Percentiles rank a stretch among this genome's conserved stretches.
Conservation (phyloP, 2,329 filamentous ascomycete species). For the Beauveria rudraprayagi region DNA sequence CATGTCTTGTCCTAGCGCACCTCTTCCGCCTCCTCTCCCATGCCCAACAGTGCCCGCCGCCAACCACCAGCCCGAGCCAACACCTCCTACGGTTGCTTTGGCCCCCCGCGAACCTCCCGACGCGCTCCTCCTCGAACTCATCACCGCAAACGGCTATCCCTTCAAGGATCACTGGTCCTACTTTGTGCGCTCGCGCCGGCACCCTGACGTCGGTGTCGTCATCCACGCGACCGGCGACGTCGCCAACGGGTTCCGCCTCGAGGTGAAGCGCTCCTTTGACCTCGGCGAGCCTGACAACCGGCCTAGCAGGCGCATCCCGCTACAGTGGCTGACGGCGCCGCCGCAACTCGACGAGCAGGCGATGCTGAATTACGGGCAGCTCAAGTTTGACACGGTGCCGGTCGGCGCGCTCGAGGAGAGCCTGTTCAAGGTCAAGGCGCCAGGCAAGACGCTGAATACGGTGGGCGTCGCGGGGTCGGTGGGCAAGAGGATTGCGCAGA, state of each 20-base stretch:
- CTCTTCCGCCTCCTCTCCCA: background rate
- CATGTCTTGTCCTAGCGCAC: background rate
- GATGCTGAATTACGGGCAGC: conserved; percentile 20
- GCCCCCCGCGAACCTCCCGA: conserved; percentile 13
- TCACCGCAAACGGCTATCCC: conserved; percentile 24
- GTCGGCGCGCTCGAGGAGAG: conserved; percentile 22
- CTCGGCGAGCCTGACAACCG: conserved; percentile 9
- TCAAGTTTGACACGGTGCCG: conserved; percentile 16
- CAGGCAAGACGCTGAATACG: conserved; percentile 15
- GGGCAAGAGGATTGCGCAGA: conserved; percentile 20
- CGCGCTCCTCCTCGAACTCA: conserved; percentile 21
- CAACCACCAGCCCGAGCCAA: background rate
- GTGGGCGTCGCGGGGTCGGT: background rate
- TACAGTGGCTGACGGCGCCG: conserved; percentile 23
- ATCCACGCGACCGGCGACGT: conserved; percentile 26
- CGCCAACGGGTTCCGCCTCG: conserved; percentile 22
- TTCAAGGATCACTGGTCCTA: conserved; percentile 31
- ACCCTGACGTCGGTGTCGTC: conserved; percentile 18
- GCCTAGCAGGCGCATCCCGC: conserved; percentile 19
- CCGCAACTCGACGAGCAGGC: conserved; percentile 17
- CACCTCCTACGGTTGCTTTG: background rate
- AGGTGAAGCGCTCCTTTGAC: conserved; percentile 23
- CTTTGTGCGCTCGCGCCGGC: conserved; percentile 16
- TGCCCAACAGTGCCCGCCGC: too few relatives aligned
- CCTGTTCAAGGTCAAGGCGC: conserved; percentile 13